Base-by-base conservation (phyloP, 257 asterid species). In the Jacaranda copaia region DNA sequence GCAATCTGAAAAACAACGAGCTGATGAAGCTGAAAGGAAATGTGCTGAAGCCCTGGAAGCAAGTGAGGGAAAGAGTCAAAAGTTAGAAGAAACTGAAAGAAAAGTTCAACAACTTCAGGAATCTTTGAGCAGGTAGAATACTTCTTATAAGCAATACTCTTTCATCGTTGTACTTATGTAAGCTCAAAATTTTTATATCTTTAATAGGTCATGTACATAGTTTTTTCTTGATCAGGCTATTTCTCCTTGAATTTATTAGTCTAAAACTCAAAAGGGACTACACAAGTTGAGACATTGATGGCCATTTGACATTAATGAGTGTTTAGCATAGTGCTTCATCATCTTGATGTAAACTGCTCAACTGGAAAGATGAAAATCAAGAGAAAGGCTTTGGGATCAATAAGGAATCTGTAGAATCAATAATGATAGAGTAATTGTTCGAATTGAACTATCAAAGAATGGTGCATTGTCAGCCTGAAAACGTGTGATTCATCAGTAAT, bases 41-140 rank as follows among this genome's bases (percentile, higher is more conserved):
- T 85, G 67, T 70, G 84, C 83, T 19, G 97, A 91, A 77, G 87
- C 91, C 79, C 85, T 80, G 79, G 89, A 81, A 85, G 86, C 88
- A 83, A 86, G 84, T 58, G 92, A 90, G 73, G 95, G 84, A 78
- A 96, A 89, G 91, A 87, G 84, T 79, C 89, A 84, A 85, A 90
- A 91, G 89, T 79, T 96, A 64, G 99, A 93, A 78, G 98, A 96
- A 80, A 85, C 97, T 53, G 96, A 96, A 83, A 96, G 84, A 80
- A 83, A 87, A 84, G 95, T 87, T 78, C 84, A 86, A 40, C 95
- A 90, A 74, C 97, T 96, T 83, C 97, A 96, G 90, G 98, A 93
- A 74, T 87, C 98, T 72, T 77, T 93, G 83, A 91, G 80, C 93
- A 96, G 97, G 99, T 93, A 86, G 74, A 73, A 62, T 81, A 46